Percentiles rank a stretch among this genome's conserved stretches.
These are phyloP conservation scores for Nepenthes alata DNA, from an alignment of 179 eudicot species.

Conservation along the genomic window DNA sequence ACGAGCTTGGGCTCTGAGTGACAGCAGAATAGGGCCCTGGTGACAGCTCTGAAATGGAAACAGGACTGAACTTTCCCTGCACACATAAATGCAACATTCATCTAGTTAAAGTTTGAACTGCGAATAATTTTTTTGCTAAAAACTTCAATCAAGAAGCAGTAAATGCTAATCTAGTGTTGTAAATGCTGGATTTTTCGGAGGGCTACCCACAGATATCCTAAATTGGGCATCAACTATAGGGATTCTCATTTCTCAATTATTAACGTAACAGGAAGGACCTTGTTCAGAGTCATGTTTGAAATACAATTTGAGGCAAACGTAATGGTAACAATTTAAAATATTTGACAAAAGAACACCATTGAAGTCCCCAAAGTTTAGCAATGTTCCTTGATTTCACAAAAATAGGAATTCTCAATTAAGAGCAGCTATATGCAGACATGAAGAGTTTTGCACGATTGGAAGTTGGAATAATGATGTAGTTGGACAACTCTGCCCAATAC, in stretches of 20 bases:
- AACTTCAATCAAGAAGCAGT: neutral
- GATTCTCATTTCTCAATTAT: no score
- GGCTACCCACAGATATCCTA: no score
- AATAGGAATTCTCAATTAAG: no score
- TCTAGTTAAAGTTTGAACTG: neutral
- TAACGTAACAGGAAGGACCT: no score
- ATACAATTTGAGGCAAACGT: no score
- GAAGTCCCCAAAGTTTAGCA: neutral
- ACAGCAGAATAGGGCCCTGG: slow-evolving; percentile 33
- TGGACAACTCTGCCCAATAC: no score
- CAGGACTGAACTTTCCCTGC: slow-evolving; percentile 47
- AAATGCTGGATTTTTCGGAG: neutral
- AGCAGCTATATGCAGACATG: no score
- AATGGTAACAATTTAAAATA: neutral
- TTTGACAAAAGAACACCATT: neutral
- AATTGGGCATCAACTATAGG: no score
- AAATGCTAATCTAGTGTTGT: neutral
- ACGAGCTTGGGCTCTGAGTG: slow-evolving; percentile 44
- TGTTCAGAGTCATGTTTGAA: no score
- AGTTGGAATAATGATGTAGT: no score
- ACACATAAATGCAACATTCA: slow-evolving; percentile 6
- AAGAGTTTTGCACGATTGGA: no score
- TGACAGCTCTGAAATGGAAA: slow-evolving; percentile 29
- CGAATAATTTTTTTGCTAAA: neutral
- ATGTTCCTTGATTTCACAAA: no score